Conservation (phyloP, 2,329 filamentous ascomycete species). For the Claviceps monticola region DNA sequence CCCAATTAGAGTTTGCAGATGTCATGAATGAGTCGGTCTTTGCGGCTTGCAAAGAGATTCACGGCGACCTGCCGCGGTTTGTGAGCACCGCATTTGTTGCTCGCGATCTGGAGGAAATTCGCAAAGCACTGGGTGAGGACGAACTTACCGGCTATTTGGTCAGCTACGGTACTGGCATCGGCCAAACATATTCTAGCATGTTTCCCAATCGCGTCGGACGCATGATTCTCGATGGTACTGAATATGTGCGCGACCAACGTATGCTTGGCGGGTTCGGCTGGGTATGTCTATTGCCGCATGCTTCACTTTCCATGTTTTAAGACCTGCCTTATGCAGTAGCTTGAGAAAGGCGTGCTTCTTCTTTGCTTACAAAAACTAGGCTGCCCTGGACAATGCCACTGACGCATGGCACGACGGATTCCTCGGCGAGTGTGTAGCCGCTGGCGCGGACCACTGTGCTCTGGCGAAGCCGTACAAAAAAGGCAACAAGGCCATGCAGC, state of each 20-base stretch:
- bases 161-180: slow-evolving; percentile 38
- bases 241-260: slow-evolving; percentile 32
- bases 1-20: slow-evolving; percentile 29
- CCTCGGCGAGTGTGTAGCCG: slow-evolving; percentile 33
- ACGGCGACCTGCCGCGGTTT: slow-evolving; percentile 33
- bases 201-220: slow-evolving; percentile 34
- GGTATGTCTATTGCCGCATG: neutral
- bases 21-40: slow-evolving; percentile 32
- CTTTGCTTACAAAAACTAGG: slow-evolving; percentile 8
- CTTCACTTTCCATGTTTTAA: neutral
- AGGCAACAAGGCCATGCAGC: slow-evolving; percentile 14
- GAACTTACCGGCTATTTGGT: slow-evolving; percentile 35
- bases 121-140: slow-evolving; percentile 29
- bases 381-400: slow-evolving; percentile 33
- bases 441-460: slow-evolving; percentile 31
- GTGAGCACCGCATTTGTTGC: slow-evolving; percentile 32
- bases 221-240: slow-evolving; percentile 34
- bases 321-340: too few species aligned
- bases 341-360: neutral
- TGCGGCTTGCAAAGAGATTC: slow-evolving; percentile 25
- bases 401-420: slow-evolving; percentile 37
- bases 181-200: slow-evolving; percentile 36
- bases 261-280: slow-evolving; percentile 31
- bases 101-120: slow-evolving; percentile 34
- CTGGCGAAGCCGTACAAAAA: slow-evolving; percentile 22